Evolutionary conservation across 2,329 filamentous ascomycete species (phyloP), one percentile per base, ranked within the genome.

Genomic region (Cylindrodendrum hubeiense): DNA sequence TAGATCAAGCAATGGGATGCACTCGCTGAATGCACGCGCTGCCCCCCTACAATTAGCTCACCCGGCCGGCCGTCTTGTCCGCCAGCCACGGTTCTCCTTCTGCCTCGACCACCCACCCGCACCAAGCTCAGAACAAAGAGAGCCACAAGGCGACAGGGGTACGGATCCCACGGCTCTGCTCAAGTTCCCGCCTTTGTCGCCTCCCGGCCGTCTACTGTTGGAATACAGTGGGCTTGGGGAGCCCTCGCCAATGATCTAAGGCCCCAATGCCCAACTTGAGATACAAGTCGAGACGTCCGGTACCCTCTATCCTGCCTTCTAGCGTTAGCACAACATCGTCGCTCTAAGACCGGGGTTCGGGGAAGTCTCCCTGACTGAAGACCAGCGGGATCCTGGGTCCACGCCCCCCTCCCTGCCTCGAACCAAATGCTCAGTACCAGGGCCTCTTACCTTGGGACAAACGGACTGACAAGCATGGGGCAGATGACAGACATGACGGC

Each of bases 61-160:
- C 54, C 56, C 59, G 53, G 50, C 51, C 39, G 41, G 53, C 24
- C 24, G 64, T 63, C 30, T 60, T 57, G 63, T 68, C 67, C 73
- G 58, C 33, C 19, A 34, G 33, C 33, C 37, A 28, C 37, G 54
- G 49, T 54, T 71, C 61, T 60, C 65, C 53, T 50, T 61, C 53
- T 63, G 41, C 65, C 28, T 67, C 65, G 66, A 70, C 63, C 57
- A 60, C 64, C 70, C 54, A 65, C 63, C 67, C 53, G 67, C 51
- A 26, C 71, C 59, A 61, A 71, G 64, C 46, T 26, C 55, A 58
- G 55, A 62, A 65, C 37, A 49, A 34, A 62, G 62, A 67, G 60
- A 71, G 69, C 70, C 67, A 65, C 53, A 63, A 61, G 66, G 65
- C 39, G 37, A 60, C 74, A 76, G 71, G 74, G 74, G 71, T 76